Evolutionary conservation across 163 green algal species (phyloP), one percentile per base, ranked within the genome.

Genomic region (Chloroidium sp.): DNA sequence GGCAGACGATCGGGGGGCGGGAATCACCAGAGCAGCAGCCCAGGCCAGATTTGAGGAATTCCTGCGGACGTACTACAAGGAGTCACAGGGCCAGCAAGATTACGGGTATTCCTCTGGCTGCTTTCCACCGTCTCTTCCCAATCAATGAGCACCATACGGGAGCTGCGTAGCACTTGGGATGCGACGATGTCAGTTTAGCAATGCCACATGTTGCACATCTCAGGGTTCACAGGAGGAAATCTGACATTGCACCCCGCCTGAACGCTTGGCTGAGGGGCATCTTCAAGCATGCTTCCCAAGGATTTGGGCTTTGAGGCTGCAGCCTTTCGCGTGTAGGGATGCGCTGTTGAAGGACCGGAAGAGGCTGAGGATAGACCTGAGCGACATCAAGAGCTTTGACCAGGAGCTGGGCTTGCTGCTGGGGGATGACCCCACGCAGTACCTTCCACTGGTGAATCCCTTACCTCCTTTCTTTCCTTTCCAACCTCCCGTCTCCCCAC

Each of bases 321-420:
- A 36, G 36, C 36, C 36, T 36, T 36, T 36, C 36, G 36, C 36
- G 69, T 81, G 78, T 79, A 86, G 83, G 76, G 83, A 86, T 79
- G 79, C 79, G 81, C 88, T 94, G 62, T 87, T 88, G 74, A 88
- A 91, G 68, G 86, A 91, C 83, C 86, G 86, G 8, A 82, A 68
- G 6, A 79, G 85, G n/a, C 83, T 94, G 67, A 61, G 84, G 12
- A 86, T 94, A 3, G 91, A 95, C 82, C 83, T 95, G 59, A 87
- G 89, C 78, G 85, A 92, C 82, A 84, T 95, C 75, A 86, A 87
- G 4, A 78, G 80, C 3, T 88, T 85, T 78, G 87, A 92, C 64
- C 36, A 75, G 3, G 78, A 84, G 1, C 84, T 94, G 12, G 90
- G 88, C 61, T 79, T 81, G 10, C 77, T 82, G 59, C 79, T 95